phyloP scores from a whole-genome alignment of 352 stramenopile genomes.

The Globisporangium echinulatum region DNA sequence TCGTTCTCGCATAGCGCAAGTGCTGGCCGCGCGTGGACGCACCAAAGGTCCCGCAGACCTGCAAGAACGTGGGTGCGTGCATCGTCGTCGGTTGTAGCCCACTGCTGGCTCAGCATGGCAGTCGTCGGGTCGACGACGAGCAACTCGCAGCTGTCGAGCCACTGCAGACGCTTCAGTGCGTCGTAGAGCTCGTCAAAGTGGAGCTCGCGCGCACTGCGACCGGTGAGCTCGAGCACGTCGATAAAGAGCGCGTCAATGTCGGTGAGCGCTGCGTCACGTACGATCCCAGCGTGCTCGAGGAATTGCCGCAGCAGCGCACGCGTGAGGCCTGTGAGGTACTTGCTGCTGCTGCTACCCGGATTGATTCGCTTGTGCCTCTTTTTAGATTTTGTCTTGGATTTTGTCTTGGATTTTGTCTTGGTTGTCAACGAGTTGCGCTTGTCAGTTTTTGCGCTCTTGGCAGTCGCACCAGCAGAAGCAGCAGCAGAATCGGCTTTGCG shows the following conservation, averaged over 20 bases:
- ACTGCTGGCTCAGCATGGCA: conserved; percentile 11
- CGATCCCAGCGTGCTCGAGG: conserved; percentile 30
- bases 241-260: conserved; percentile 44
- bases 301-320: conserved; percentile 30
- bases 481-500: too few species aligned
- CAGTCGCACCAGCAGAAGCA: too few species aligned
- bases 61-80: neutral
- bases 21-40: conserved; percentile 20
- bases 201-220: conserved; percentile 20
- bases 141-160: conserved; percentile 21
- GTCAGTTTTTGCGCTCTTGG: neutral
- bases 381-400: conserved; percentile 24
- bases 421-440: neutral
- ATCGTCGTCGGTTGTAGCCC: conserved; percentile 4
- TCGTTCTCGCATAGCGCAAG: conserved; percentile 45
- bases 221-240: conserved; percentile 17
- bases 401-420: conserved; percentile 10
- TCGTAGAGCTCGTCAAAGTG: conserved; percentile 34
- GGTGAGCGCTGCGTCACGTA: conserved; percentile 18
- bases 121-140: conserved; percentile 19
- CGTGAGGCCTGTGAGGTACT: conserved; percentile 37
- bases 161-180: conserved; percentile 19
- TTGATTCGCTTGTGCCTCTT: conserved; percentile 16
- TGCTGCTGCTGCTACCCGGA: conserved; percentile 5
- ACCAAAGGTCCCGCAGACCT: conserved; percentile 28